These are phyloP conservation scores for Arthrobotrys megalospora DNA, from an alignment of 2,329 filamentous ascomycete genomes.

Conservation along the genomic window DNA sequence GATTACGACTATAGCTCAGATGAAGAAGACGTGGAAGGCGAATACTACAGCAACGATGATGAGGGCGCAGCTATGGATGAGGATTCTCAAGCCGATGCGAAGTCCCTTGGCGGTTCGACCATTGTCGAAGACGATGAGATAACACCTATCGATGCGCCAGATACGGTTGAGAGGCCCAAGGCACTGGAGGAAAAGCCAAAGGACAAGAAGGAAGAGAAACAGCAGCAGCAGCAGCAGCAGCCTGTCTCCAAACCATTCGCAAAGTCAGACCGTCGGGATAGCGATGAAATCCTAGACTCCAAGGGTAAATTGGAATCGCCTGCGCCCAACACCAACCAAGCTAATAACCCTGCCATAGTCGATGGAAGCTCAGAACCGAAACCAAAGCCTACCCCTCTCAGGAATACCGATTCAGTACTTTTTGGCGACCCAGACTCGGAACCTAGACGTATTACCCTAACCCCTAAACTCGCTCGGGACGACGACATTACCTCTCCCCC, in stretches of 20 bases:
- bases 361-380: slow-evolving; percentile 51
- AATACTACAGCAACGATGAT: slow-evolving; percentile 70
- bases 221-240: slow-evolving; percentile 29
- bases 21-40: slow-evolving; percentile 76
- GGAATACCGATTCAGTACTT: slow-evolving; percentile 73
- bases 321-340: slow-evolving; percentile 55
- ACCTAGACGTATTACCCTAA: slow-evolving; percentile 97
- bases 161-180: slow-evolving; percentile 50
- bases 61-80: slow-evolving; percentile 67
- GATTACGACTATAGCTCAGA: slow-evolving; percentile 88
- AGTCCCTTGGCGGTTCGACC: slow-evolving; percentile 28
- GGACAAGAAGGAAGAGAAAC: slow-evolving; percentile 28
- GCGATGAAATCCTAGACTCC: slow-evolving; percentile 77
- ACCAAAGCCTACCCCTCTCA: slow-evolving; percentile 61
- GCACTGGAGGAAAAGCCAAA: slow-evolving; percentile 48
- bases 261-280: slow-evolving; percentile 67
- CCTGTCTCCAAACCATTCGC: slow-evolving; percentile 31
- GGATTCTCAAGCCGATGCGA: slow-evolving; percentile 36
- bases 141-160: slow-evolving; percentile 52
- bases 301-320: slow-evolving; percentile 65
- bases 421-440: slow-evolving; percentile 93
- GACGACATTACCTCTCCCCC: slow-evolving; percentile 69
- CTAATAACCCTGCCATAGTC: slow-evolving; percentile 31
- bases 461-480: slow-evolving; percentile 90
- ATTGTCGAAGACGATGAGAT: slow-evolving; percentile 53